Percentiles rank a stretch among this genome's conserved stretches.
These are phyloP conservation scores for Cardiospermum halicacabum DNA, from an alignment of 345 rosid genomes.

Conservation along the genomic window DNA sequence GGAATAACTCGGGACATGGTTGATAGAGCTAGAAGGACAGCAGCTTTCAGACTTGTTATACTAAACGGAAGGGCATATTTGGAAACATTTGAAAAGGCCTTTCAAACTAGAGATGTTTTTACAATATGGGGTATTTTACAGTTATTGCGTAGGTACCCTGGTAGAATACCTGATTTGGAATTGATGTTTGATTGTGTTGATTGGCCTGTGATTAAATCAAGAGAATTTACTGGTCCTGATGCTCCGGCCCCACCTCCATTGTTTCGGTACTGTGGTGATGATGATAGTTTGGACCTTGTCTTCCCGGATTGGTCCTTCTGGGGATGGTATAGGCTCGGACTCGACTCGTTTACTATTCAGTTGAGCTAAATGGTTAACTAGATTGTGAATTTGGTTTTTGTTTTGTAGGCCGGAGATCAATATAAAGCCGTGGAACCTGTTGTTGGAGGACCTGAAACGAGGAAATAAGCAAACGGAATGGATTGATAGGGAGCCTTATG, in stretches of 20 bases:
- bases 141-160: conserved; percentile 70
- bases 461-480: conserved; percentile 47
- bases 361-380: no score
- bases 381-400: no score
- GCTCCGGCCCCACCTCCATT: conserved; percentile 51
- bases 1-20: conserved; percentile 69
- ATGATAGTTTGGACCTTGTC: conserved; percentile 49
- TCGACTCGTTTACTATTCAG: no score
- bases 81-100: conserved; percentile 39
- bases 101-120: conserved; percentile 75
- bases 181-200: conserved; percentile 85
- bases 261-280: conserved; percentile 70
- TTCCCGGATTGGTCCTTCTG: conserved; percentile 96
- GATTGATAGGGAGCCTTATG: conserved; percentile 68
- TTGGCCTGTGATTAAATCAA: conserved; percentile 48
- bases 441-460: conserved; percentile 46
- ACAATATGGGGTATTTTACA: conserved; percentile 87
- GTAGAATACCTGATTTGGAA: conserved; percentile 73
- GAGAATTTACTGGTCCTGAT: conserved; percentile 29
- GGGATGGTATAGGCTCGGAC: conserved; percentile 70
- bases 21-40: conserved; percentile 45
- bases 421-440: conserved; percentile 62
- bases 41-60: conserved; percentile 57
- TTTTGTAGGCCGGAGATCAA: conserved; percentile 74
- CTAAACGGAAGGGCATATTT: conserved; percentile 53